Conservation (phyloP, 352 stramenopile genomes). For the Globisporangium nagaii region DNA sequence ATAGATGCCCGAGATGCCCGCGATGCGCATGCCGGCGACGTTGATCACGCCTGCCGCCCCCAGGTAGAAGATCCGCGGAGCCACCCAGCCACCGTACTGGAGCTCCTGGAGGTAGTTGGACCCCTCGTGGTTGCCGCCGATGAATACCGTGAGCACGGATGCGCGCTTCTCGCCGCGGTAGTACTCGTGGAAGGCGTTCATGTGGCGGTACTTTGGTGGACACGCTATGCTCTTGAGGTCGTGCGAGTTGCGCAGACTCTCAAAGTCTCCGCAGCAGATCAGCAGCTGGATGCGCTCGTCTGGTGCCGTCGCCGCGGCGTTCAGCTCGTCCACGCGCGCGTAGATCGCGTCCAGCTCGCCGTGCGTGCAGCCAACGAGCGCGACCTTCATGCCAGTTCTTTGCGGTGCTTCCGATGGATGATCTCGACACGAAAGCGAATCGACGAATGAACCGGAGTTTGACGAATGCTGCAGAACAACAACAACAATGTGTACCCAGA, state of each 20-base stretch:
- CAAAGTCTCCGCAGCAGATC: conserved; percentile 94
- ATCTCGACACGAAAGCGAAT: too few species aligned
- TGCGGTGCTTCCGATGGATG: not conserved
- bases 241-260: conserved; percentile 84
- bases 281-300: conserved; percentile 82
- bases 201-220: conserved; percentile 88
- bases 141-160: conserved; percentile 91
- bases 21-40: conserved; percentile 84
- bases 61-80: conserved; percentile 96
- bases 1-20: conserved; percentile 93
- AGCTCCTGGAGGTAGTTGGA: conserved; percentile 92
- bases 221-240: conserved; percentile 88
- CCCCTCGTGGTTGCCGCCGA: conserved; percentile 96
- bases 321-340: conserved; percentile 57
- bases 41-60: conserved; percentile 83
- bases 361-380: conserved; percentile 93
- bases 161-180: conserved; percentile 83
- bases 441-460: too few species aligned
- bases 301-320: conserved; percentile 17
- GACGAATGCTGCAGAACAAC: too few species aligned
- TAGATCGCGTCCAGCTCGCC: conserved; percentile 93
- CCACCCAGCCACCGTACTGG: conserved; percentile 93
- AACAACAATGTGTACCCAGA: too few species aligned
- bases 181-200: conserved; percentile 88
- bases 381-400: conserved; percentile 25